Base-by-base conservation (phyloP, 2,329 filamentous ascomycete species). In the Paraphaeosphaeria minitans region DNA sequence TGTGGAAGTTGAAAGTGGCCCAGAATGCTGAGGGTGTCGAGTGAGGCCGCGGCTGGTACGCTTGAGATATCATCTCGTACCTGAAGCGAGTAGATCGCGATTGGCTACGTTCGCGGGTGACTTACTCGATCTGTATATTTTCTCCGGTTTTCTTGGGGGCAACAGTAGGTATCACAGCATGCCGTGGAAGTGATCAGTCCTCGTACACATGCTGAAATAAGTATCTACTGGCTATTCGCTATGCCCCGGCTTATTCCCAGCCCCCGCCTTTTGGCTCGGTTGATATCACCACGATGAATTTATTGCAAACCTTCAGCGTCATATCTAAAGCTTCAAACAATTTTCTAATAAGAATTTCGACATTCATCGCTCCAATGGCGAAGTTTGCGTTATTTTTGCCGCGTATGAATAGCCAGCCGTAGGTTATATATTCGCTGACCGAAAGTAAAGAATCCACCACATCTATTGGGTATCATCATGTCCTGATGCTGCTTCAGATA, bases 341-440 rank as follows among this genome's bases (percentile, higher is more conserved):
- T 37, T 12, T 37, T 12, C 37, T 52, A 24, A 41, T 50, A 37
- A 51, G 6, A 21, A 50, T 37, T 55, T 12, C 9, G 27, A 14
- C 37, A 5, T 31, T 19, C 14, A 19, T 52, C 19, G n/a, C 47
- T 55, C 4, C n/a, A 19, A 16, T 42, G 29, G 19, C 16, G 16
- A 24, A 24, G 14, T 37, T 37, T 37, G 35, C 35, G 4, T 5
- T 37, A 37, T 52, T 16, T 97, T 63, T 89, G 97, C 63, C 95
- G 92, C 7, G 86, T 97, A 68, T 97, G 96, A 84, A 97, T 96
- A 81, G 81, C 94, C 72, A 85, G 14, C 10, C 33, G 9, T 12
- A 4, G 4, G 33, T 16, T 16, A 16, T 12, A 3, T 16, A 37
- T 13, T 12, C 8, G 14, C 33, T 37, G 33, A 37, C 14, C 33